These are phyloP conservation scores for Sporothrix schenckii DNA, from an alignment of 2,329 filamentous ascomycete genomes.

Conservation along the genomic window DNA sequence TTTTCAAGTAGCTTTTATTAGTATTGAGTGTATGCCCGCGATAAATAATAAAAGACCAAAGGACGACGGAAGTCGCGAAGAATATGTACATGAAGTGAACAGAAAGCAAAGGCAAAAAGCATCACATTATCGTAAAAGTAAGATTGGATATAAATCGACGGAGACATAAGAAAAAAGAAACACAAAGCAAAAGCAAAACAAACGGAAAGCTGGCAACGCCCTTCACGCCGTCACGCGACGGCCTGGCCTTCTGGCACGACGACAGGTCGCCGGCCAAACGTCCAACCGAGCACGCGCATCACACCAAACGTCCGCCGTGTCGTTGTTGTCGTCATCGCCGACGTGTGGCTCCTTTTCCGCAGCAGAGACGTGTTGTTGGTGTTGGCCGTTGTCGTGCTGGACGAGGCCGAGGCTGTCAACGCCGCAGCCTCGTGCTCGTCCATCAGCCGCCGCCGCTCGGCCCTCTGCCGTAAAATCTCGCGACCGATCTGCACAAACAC, in stretches of 20 bases:
- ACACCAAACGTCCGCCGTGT: constrained; percentile 22
- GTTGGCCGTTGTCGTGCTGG: constrained; percentile 22
- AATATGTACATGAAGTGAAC: neutral
- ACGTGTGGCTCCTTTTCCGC: constrained; percentile 19
- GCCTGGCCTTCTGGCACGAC: neutral
- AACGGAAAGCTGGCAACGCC: neutral
- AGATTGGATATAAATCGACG: neutral
- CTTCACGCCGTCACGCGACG: neutral
- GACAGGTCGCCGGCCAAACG: constrained; percentile 16
- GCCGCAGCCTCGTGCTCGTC: constrained; percentile 33
- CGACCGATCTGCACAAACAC: constrained; percentile 44
- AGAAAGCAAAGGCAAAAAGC: neutral
- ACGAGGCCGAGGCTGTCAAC: constrained; percentile 6
- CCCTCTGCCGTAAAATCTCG: constrained; percentile 43
- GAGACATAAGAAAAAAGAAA: neutral
- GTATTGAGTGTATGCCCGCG: no score
- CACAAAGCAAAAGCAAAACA: neutral
- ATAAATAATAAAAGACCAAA: no score
- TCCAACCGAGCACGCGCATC: neutral
- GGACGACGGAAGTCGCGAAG: neutral
- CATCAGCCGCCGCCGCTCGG: constrained; percentile 36
- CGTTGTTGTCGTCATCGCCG: neutral
- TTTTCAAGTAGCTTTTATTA: neutral
- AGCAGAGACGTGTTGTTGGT: constrained; percentile 26
- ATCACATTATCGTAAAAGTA: neutral